Conservation (phyloP, 306 rosid genomes). For the Cucurbita moschata region DNA sequence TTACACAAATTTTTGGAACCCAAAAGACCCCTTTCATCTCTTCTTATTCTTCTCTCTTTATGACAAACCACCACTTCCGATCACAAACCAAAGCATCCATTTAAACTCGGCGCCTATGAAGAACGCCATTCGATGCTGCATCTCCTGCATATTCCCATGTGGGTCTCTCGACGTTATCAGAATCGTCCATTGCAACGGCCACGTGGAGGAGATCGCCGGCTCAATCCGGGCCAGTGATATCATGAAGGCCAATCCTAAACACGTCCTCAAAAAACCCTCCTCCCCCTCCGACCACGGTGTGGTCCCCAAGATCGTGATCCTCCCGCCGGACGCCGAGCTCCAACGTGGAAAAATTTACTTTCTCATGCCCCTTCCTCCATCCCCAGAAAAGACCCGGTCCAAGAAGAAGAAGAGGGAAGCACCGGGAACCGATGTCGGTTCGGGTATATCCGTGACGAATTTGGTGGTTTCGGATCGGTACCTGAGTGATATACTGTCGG, state of each 20-base stretch:
- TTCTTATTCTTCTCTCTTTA: constrained; percentile 7
- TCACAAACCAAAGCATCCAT: not conserved
- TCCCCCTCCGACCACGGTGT: constrained; percentile 32
- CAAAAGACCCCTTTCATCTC: not conserved
- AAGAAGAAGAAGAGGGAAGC: constrained; percentile 19
- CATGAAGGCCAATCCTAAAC: constrained; percentile 81
- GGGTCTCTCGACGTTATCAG: constrained; percentile 86
- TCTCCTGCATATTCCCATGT: constrained; percentile 93
- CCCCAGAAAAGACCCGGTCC: constrained; percentile 16
- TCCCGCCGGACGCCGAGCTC: constrained; percentile 85
- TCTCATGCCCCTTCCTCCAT: constrained; percentile 59
- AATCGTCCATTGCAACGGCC: constrained; percentile 75
- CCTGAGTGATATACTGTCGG: constrained; percentile 69
- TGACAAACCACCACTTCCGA: constrained; percentile 10
- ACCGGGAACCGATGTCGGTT: not conserved
- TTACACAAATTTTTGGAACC: not conserved
- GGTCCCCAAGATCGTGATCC: constrained; percentile 64
- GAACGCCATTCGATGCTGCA: constrained; percentile 73
- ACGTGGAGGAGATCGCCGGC: constrained; percentile 75
- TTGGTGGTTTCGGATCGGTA: constrained; percentile 51
- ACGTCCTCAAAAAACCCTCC: constrained; percentile 72
- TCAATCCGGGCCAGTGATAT: constrained; percentile 55
- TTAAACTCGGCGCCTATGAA: constrained; percentile 27
- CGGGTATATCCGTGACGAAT: constrained; percentile 23
- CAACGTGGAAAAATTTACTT: constrained; percentile 96